Base-by-base conservation (phyloP, 768 basidiomycete genomes). In the Lactarius trivialis region DNA sequence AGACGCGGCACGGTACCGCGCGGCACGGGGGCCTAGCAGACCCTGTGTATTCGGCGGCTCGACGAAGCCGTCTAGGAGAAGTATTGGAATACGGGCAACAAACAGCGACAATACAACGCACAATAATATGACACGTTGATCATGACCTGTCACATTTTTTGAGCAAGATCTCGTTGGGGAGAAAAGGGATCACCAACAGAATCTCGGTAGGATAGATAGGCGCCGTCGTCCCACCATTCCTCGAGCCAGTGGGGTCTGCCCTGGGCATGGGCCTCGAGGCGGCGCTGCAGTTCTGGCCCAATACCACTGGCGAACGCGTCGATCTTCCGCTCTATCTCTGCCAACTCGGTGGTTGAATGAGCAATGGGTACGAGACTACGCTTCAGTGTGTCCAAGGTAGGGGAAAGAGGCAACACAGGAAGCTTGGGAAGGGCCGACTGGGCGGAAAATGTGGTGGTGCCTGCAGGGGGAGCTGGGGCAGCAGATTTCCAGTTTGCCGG, bases 51-150 rank as follows among this genome's bases (percentile, higher is more conserved):
- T 52, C 11, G 89, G 90, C 9, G 85, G 83, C 24, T 77, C 76
- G 65, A 85, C 78, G 65, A 93, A 93, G 17, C 91, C 91, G 76
- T 92, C 91, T 93, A 56, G 37, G 57, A 8, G 17, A 26, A 30
- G 33, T 2, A 19, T 37, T 24, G 21, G 21, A 7, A 24, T 14
- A 39, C 19, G 15, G 41, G 21, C 24, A 43, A 54, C 2, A 3
- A 5, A 19, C 11, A 17, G 17, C 0, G 7, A 28, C 52, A 12
- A 5, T 14, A 17, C 1, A 45, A 69, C 68, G 63, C 67, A 88
- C 94, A 97, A 68, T 91, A 97, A 74, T 97, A 96, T n/a, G 91
- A 94, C 12, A 95, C 92, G 68, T 95, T 92, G 43, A 95, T 80
- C 1, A 95, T 85, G 59, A 93, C 86, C 86, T 84, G 34, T 30